Evolutionary conservation across 2,329 filamentous ascomycete species (phyloP).

Genomic region (Bipolaris cookei): DNA sequence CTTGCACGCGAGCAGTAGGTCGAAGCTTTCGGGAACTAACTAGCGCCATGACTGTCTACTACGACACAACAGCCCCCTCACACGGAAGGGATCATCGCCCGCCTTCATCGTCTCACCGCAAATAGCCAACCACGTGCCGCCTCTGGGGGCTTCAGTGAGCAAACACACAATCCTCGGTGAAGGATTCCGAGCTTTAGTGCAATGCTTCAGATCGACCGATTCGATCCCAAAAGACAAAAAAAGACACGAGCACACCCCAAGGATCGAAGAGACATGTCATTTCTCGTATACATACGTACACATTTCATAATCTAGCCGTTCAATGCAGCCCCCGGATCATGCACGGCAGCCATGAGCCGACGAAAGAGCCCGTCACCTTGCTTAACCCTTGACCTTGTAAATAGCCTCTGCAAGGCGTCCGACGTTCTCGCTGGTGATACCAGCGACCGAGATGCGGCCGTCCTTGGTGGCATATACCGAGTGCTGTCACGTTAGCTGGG

Average conservation of each 20-base stretch:
- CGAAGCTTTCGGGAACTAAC: constrained; percentile 6
- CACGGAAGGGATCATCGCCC: constrained; percentile 20
- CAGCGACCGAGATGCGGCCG: constrained; percentile 83
- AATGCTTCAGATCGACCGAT: background rate
- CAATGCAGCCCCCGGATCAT: constrained; percentile 16
- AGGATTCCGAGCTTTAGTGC: background rate
- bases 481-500: constrained; percentile 59
- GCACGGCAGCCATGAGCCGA: constrained; percentile 16
- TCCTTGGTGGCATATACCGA: constrained; percentile 97
- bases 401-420: constrained; percentile 82
- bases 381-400: constrained; percentile 76
- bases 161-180: constrained; percentile 7
- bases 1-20: constrained; percentile 1
- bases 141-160: constrained; percentile 16
- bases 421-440: constrained; percentile 81
- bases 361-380: too few species aligned
- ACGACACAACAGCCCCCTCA: constrained; percentile 10
- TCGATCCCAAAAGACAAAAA: constrained; percentile 1
- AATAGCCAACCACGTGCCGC: constrained; percentile 14
- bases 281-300: constrained; percentile 14
- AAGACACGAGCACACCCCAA: background rate
- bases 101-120: constrained; percentile 4
- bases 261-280: constrained; percentile 11
- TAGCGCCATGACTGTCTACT: constrained; percentile 2
- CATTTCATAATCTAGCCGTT: constrained; percentile 21